Evolutionary conservation across 2,329 filamentous ascomycete species (phyloP).

Genomic region (Sporothrix pallida): DNA sequence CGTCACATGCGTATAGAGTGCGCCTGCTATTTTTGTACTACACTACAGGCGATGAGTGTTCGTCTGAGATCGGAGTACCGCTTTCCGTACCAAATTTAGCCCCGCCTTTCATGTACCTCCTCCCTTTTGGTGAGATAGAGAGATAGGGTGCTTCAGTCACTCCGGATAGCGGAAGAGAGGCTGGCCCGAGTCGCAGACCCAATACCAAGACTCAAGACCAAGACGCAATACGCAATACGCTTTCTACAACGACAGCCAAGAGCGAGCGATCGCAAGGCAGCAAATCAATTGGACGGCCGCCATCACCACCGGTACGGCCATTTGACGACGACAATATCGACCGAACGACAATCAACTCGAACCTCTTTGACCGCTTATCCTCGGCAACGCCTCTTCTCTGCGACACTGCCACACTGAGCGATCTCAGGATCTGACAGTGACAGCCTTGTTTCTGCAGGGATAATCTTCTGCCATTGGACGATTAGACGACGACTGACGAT

Average conservation of each 20-base stretch:
- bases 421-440: constrained; percentile 6
- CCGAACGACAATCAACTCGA: neutral
- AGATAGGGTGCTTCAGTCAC: constrained; percentile 1
- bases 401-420: constrained; percentile 6
- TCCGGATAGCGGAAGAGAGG: constrained; percentile 27
- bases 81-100: constrained; percentile 9
- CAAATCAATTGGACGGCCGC: constrained; percentile 8
- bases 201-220: too few species aligned
- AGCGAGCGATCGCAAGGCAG: neutral
- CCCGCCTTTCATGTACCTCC: constrained; percentile 20
- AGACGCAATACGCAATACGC: too few species aligned
- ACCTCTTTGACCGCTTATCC: neutral
- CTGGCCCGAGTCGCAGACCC: constrained; percentile 26
- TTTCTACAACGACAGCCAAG: constrained; percentile 9
- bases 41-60: neutral
- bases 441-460: neutral
- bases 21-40: neutral
- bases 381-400: neutral
- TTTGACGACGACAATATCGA: neutral
- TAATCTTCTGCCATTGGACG: constrained; percentile 27
- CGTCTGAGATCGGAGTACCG: constrained; percentile 3
- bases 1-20: constrained; percentile 10
- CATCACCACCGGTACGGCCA: too few species aligned
- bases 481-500: neutral
- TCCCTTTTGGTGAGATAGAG: neutral